phyloP scores from a whole-genome alignment of 2,329 filamentous ascomycete genomes.

The Colletotrichum eleusines region DNA sequence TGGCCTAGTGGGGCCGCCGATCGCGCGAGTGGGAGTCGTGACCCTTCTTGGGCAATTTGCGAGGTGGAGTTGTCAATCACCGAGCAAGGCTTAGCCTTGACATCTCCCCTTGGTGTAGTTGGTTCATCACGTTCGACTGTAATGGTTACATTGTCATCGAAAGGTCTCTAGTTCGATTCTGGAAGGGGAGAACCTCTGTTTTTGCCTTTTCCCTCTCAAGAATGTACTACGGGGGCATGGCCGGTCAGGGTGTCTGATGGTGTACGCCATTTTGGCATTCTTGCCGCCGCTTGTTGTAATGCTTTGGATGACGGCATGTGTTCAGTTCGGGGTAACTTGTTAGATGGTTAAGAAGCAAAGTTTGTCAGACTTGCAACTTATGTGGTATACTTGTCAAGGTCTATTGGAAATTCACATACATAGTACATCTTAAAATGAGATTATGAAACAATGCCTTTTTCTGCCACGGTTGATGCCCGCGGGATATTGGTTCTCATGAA shows the following conservation, averaged over 20 bases:
- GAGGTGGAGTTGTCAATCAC: not conserved
- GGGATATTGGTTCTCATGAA: not conserved
- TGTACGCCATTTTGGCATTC: not conserved
- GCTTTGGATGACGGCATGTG: not conserved
- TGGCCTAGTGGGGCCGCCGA: not conserved
- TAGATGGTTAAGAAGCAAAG: not conserved
- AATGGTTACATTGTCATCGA: conserved; percentile 29
- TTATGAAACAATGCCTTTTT: not conserved
- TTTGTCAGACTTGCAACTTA: not conserved
- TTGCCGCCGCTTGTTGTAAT: not conserved
- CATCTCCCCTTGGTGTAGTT: conserved; percentile 28
- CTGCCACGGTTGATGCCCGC: too few species aligned
- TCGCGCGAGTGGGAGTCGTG: not conserved
- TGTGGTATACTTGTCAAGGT: not conserved
- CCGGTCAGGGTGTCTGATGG: not conserved
- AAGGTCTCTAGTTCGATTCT: conserved; percentile 29
- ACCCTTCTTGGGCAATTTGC: not conserved
- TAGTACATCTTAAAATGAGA: not conserved
- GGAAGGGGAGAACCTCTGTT: conserved; percentile 9
- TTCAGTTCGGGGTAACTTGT: not conserved
- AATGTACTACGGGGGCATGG: not conserved
- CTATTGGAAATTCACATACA: not conserved
- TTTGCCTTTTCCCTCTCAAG: not conserved
- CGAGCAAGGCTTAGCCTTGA: conserved; percentile 11
- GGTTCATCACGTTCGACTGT: conserved; percentile 30